Base-by-base conservation (phyloP, 345 rosid genomes). In the Anastatica hierochuntica region DNA sequence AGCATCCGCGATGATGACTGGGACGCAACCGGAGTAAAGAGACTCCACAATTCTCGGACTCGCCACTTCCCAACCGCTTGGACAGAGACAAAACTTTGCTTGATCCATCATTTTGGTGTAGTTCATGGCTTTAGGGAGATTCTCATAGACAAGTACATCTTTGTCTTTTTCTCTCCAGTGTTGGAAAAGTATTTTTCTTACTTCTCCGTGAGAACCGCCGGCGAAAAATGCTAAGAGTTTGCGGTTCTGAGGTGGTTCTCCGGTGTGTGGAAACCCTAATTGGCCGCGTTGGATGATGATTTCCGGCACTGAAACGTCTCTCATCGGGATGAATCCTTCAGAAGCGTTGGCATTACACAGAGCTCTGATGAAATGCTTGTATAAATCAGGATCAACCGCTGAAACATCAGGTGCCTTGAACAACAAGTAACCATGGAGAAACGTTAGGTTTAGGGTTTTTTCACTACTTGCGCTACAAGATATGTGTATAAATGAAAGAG, bases 311-410 rank as follows among this genome's bases (percentile, higher is more conserved):
- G 97, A 49, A 14, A 79, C 84, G 33, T 88, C 95, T 69, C 81
- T 76, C 2, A 13, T 1, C 1, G 87, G 87, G 0, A 36, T 54
- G 71, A 88, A 88, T 6, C 88, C 82, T 56, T 85, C 95, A 0
- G 89, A 73, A 3, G 74, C 58, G 45, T 88, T 88, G 56, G 97
- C 97, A 60, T 85, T 88, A 67, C 95, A 84, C 0, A 85, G 78
- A 13, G 71, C 97, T 46, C 90, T 73, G 1, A 80, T 67, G 38
- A 82, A 79, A 48, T 74, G 63, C 58, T 61, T 74, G 78, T 67
- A 82, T 18, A 79, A 40, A 33, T 68, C 64, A 19, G 80, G 84
- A 35, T 77, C 50, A 14, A 14, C 49, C 10, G 39, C 18, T 6
- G 95, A 77, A 3, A 83, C 71, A 20, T 81, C 77, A 0, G 88